Conservation (phyloP, 345 rosid genomes). For the Eutrema heterophyllum region DNA sequence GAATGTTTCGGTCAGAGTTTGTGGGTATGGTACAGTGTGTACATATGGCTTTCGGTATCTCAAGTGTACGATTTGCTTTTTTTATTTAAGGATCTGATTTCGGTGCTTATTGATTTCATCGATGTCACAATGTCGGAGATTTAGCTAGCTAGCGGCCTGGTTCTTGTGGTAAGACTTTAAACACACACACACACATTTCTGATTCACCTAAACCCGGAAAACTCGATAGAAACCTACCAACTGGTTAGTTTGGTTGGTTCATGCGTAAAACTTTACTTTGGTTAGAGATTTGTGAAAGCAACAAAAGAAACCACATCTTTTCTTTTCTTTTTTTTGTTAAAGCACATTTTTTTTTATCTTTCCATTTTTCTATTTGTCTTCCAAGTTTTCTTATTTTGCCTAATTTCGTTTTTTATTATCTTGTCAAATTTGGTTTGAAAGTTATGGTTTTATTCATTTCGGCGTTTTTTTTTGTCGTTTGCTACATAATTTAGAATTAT, state of each 20-base stretch:
- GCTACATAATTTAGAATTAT: too few species aligned
- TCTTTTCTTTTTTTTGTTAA: too few species aligned
- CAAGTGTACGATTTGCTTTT: neutral
- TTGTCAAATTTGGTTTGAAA: too few species aligned
- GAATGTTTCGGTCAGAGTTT: neutral
- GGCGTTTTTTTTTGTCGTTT: too few species aligned
- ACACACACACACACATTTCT: neutral
- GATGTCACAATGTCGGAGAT: neutral
- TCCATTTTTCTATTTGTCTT: too few species aligned
- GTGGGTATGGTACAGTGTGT: conserved; percentile 3
- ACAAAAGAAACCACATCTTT: neutral
- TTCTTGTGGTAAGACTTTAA: neutral
- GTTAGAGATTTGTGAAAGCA: neutral
- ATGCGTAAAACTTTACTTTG: neutral
- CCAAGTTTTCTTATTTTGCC: too few species aligned
- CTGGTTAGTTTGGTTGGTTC: neutral
- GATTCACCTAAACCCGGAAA: neutral
- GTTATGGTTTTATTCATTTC: too few species aligned
- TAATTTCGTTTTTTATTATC: too few species aligned
- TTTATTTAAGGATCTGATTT: neutral
- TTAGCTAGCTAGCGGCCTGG: neutral
- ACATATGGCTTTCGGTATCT: conserved; percentile 1
- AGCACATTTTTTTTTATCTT: neutral
- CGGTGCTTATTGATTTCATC: neutral
- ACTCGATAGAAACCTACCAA: neutral